These are phyloP conservation scores for Lachancea thermotolerans DNA, from an alignment of 805 yeast genomes.

Conservation along the genomic window DNA sequence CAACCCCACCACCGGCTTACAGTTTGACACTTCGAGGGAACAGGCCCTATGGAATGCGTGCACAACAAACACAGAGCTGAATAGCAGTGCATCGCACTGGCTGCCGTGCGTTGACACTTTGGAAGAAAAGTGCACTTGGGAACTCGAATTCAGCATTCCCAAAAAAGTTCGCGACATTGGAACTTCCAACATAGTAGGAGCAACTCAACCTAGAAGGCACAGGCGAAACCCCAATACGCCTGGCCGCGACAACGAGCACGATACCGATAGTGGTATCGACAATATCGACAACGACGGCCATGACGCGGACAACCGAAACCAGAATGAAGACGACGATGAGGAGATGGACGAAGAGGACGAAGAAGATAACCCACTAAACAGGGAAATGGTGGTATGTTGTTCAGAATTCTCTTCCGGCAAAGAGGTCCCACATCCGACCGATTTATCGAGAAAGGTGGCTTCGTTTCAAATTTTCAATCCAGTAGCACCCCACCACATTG, in stretches of 20 bases:
- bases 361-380: slow-evolving; percentile 22
- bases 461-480: slow-evolving; percentile 74
- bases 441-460: slow-evolving; percentile 65
- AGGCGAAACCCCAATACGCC: background rate
- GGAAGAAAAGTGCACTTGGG: slow-evolving; percentile 90
- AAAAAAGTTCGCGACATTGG: slow-evolving; percentile 69
- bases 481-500: slow-evolving; percentile 87
- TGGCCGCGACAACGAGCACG: slow-evolving; percentile 11
- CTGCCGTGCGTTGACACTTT: slow-evolving; percentile 89
- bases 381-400: slow-evolving; percentile 58
- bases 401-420: slow-evolving; percentile 61
- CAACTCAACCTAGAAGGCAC: slow-evolving; percentile 8
- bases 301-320: slow-evolving; percentile 22
- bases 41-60: slow-evolving; percentile 72
- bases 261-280: slow-evolving; percentile 33
- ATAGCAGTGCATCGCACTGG: slow-evolving; percentile 90
- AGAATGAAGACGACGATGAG: slow-evolving; percentile 34
- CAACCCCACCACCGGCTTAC: slow-evolving; percentile 67
- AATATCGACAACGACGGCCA: slow-evolving; percentile 16
- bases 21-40: slow-evolving; percentile 47
- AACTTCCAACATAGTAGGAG: slow-evolving; percentile 31
- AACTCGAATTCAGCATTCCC: slow-evolving; percentile 78
- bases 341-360: slow-evolving; percentile 28
- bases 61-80: slow-evolving; percentile 71
- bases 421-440: slow-evolving; percentile 70